Evolutionary conservation across 1,284 basidiomycete species (phyloP).

Genomic region (Tilletia horrida): DNA sequence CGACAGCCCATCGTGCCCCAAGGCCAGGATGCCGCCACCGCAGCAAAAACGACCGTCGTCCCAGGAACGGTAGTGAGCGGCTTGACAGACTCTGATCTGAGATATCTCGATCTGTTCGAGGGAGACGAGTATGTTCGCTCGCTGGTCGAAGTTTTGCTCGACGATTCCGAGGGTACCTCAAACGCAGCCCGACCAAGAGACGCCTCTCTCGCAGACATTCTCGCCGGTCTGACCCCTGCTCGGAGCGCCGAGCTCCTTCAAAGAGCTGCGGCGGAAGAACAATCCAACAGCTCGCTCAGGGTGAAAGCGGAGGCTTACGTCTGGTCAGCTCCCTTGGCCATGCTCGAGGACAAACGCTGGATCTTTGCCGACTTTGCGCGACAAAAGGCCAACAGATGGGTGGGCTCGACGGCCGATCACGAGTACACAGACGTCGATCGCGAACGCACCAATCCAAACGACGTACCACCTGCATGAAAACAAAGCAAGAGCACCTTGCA

Average conservation of each 20-base stretch:
- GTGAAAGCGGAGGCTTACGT: conserved; percentile 29
- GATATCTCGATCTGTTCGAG: conserved; percentile 36
- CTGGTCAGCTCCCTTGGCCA: conserved; percentile 28
- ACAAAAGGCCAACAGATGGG: conserved; percentile 29
- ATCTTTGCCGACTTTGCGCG: conserved; percentile 35
- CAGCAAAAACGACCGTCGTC: conserved; percentile 19
- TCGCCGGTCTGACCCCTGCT: conserved; percentile 21
- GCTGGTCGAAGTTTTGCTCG: conserved; percentile 22
- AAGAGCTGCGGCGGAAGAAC: not conserved
- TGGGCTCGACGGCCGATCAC: conserved; percentile 20
- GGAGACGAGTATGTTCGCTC: conserved; percentile 36
- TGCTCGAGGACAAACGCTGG: conserved; percentile 29
- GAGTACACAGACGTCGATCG: conserved; percentile 16
- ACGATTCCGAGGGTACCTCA: conserved; percentile 17
- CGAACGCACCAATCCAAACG: not conserved
- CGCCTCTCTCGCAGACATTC: conserved; percentile 28
- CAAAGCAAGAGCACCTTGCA: no score
- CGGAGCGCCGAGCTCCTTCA: conserved; percentile 19
- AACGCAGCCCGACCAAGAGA: conserved; percentile 28
- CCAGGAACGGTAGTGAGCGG: conserved; percentile 35
- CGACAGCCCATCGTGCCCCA: not conserved
- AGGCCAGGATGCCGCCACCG: not conserved
- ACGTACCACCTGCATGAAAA: no score
- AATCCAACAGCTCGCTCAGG: not conserved
- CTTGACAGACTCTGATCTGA: conserved; percentile 28